phyloP scores from a whole-genome alignment of 768 basidiomycete genomes.

The Lyophyllum atratum region DNA sequence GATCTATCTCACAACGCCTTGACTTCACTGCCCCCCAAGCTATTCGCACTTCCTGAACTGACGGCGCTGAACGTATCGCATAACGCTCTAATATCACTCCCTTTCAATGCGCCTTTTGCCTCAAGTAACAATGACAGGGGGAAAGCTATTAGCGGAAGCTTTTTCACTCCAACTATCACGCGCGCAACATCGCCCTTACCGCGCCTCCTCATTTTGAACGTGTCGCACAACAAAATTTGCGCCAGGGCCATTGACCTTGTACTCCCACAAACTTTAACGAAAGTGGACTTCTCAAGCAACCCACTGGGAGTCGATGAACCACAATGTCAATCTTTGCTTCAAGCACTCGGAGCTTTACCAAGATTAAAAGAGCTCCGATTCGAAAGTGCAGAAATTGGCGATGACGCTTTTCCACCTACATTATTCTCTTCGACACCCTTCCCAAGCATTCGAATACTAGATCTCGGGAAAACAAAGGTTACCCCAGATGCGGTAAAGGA shows the following conservation, averaged over 20 bases:
- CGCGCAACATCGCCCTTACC: constrained; percentile 70
- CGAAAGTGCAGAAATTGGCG: constrained; percentile 57
- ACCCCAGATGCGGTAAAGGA: constrained; percentile 45
- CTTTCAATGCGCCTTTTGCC: constrained; percentile 63
- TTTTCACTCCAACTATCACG: constrained; percentile 64
- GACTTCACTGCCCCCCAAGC: constrained; percentile 57
- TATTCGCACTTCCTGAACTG: constrained; percentile 72
- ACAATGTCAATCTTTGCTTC: constrained; percentile 41
- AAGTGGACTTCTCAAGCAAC: constrained; percentile 67
- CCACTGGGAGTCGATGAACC: constrained; percentile 50
- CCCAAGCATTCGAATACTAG: constrained; percentile 54
- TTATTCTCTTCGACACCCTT: constrained; percentile 45
- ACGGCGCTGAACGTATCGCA: constrained; percentile 70
- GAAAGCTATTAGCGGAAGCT: constrained; percentile 44
- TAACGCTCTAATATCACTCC: constrained; percentile 61
- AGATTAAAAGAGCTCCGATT: constrained; percentile 60
- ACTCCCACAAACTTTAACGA: constrained; percentile 56
- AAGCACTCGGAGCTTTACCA: constrained; percentile 45
- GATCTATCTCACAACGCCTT: constrained; percentile 78
- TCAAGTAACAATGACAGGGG: constrained; percentile 22
- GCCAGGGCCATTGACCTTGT: constrained; percentile 53
- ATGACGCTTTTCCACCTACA: constrained; percentile 55
- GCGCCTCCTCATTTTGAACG: constrained; percentile 61
- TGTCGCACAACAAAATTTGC: constrained; percentile 65
- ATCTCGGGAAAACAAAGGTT: constrained; percentile 67